Evolutionary conservation across 495 filamentous ascomycete genomes (phyloP).

Genomic region (Recurvomyces mirabilis): DNA sequence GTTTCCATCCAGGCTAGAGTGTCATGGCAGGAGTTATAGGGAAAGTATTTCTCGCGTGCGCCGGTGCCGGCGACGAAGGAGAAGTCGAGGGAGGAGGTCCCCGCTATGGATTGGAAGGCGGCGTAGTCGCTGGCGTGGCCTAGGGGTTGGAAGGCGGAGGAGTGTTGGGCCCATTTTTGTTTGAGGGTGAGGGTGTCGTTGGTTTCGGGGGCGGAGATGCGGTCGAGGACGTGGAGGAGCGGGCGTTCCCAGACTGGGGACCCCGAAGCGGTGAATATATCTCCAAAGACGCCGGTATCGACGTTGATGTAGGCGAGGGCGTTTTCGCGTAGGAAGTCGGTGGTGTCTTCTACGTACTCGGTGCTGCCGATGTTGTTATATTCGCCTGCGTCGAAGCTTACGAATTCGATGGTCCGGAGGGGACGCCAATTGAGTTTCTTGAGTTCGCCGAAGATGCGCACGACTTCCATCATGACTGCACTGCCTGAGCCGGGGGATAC

Average conservation of each 20-base stretch:
- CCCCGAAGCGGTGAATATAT: constrained; percentile 60
- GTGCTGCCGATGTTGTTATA: constrained; percentile 94
- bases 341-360: constrained; percentile 72
- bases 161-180: constrained; percentile 60
- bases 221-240: constrained; percentile 59
- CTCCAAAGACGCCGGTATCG: constrained; percentile 69
- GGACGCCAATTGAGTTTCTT: constrained; percentile 71
- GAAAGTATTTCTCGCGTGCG: constrained; percentile 34
- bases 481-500: constrained; percentile 79
- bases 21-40: constrained; percentile 79
- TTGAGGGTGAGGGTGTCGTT: constrained; percentile 55
- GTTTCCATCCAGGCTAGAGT: constrained; percentile 75
- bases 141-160: constrained; percentile 48
- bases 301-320: constrained; percentile 85
- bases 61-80: constrained; percentile 41
- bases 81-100: constrained; percentile 79
- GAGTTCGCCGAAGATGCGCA: constrained; percentile 71
- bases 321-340: constrained; percentile 46
- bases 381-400: constrained; percentile 86
- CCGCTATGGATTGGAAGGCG: constrained; percentile 88
- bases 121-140: constrained; percentile 82
- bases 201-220: constrained; percentile 56
- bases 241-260: constrained; percentile 66
- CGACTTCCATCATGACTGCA: constrained; percentile 79
- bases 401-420: constrained; percentile 85